Evolutionary conservation across 2,329 filamentous ascomycete genomes (phyloP), one percentile per base, ranked within the genome.

Genomic region (Fusarium sulawesiense): DNA sequence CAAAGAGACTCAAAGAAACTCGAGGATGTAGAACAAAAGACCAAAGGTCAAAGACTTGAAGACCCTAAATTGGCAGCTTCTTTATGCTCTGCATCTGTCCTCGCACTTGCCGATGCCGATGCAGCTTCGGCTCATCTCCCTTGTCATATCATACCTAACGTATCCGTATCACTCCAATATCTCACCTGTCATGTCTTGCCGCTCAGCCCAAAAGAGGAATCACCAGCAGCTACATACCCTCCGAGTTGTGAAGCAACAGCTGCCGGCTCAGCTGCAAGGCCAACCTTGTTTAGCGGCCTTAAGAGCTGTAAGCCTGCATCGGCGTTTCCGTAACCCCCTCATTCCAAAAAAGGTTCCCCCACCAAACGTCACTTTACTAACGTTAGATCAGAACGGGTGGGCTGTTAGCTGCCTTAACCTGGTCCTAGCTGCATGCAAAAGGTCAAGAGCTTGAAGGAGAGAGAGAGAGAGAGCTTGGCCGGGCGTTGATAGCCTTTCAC

Each of bases 71-170:
- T 37, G 21, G 25, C 21, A 53, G 49, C 49, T 42, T 29, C 34
- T 29, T 53, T 53, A 53, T 53, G 49, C 41, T 23, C 48, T 51
- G 32, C 20, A 25, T 18, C 30, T 20, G 53, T 44, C 34, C 49
- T 71, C 68, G 68, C 64, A 62, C 64, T 63, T 56, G 56, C 68
- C 68, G 68, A 71, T 56, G 50, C 68, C 68, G 68, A 71, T 61
- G 56, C 64, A 64, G 25, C 54, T 62, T 20, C 53, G 10, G 37
- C 27, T 34, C 14, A 48, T 23, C 42, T 27, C 37, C 41, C 41
- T 42, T 37, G 51, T 48, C 41, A 16, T n/a, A 45, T 65, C 50
- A 44, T 29, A 29, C 29, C 29, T 29, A 47, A 30, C 18, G 21
- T 41, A 29, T 47, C 47, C 18, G 21, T 41, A 29, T 47, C 47